A percentile compares a stretch with the other conserved stretches of the same genome.
phyloP scores from a whole-genome alignment of 805 yeast genomes.

The Spencermartinsiella europaea region DNA sequence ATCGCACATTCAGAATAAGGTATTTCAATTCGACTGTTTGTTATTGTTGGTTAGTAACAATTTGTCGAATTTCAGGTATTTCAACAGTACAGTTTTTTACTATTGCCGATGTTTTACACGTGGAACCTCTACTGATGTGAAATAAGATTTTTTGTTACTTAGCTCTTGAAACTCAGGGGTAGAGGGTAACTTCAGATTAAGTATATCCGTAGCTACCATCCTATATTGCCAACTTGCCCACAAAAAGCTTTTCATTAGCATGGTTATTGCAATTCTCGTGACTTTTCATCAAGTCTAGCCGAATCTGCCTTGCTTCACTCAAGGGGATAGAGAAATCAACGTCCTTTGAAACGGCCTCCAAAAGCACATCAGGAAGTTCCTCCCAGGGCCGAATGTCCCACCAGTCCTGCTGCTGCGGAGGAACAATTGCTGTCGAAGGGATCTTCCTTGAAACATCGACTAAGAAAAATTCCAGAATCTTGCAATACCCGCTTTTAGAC shows the following conservation, averaged over 20 bases:
- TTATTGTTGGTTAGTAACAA: too few species aligned
- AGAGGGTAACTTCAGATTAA: too few species aligned
- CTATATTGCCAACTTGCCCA: too few species aligned
- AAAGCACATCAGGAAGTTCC: slow-evolving; percentile 12
- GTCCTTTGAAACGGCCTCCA: background rate
- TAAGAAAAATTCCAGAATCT: slow-evolving; percentile 38
- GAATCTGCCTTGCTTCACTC: slow-evolving; percentile 27
- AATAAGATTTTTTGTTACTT: too few species aligned
- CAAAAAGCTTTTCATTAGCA: slow-evolving; percentile 19
- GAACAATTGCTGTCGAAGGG: slow-evolving; percentile 31
- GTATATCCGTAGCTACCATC: too few species aligned
- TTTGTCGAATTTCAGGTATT: too few species aligned
- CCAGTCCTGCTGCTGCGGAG: slow-evolving; percentile 39
- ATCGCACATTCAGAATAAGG: too few species aligned
- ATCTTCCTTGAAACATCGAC: slow-evolving; percentile 35
- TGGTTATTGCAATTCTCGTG: slow-evolving; percentile 19
- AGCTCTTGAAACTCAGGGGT: too few species aligned
- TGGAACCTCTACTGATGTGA: too few species aligned
- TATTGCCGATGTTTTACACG: too few species aligned
- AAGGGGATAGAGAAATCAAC: slow-evolving; percentile 22
- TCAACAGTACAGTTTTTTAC: too few species aligned
- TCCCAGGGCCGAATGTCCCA: slow-evolving; percentile 26
- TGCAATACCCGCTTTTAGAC: slow-evolving; percentile 36
- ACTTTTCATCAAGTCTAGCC: slow-evolving; percentile 34
- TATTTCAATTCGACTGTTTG: too few species aligned